These are phyloP conservation scores for Nothopassalora personata DNA, from an alignment of 2,329 filamentous ascomycete species.

Conservation along the genomic window DNA sequence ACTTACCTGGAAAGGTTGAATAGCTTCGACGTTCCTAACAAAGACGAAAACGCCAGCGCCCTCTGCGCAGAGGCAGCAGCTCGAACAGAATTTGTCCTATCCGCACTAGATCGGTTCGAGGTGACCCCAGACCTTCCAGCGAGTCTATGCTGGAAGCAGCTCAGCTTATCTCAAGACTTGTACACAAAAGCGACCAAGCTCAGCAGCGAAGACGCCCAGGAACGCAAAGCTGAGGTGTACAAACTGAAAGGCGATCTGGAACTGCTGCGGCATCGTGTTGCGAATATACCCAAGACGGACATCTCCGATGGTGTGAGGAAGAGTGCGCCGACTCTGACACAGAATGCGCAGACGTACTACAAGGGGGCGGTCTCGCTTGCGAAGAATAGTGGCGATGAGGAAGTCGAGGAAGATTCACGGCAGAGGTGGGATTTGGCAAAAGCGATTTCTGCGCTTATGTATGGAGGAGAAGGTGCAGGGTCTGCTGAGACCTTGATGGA, in stretches of 20 bases:
- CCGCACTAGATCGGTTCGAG: conserved; percentile 24
- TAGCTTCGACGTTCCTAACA: conserved; percentile 31
- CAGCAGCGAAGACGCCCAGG: conserved; percentile 38
- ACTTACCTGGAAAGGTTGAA: conserved; percentile 48
- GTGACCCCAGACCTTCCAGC: conserved; percentile 18
- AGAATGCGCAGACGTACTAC: conserved; percentile 56
- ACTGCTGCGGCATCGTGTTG: conserved; percentile 49
- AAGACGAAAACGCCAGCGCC: conserved; percentile 52
- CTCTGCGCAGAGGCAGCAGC: conserved; percentile 35
- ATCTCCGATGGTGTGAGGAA: conserved; percentile 40
- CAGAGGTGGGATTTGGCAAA: conserved; percentile 34
- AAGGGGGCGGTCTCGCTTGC: conserved; percentile 43
- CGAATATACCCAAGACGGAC: conserved; percentile 29
- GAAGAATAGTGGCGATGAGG: conserved; percentile 21
- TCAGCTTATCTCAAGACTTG: conserved; percentile 47
- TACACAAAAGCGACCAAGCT: conserved; percentile 50
- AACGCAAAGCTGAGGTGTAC: conserved; percentile 46
- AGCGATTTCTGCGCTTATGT: conserved; percentile 35
- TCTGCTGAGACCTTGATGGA: conserved; percentile 37
- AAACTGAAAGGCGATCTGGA: conserved; percentile 52
- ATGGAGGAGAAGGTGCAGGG: conserved; percentile 34
- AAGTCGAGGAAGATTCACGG: conserved; percentile 40
- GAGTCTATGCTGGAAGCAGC: conserved; percentile 46
- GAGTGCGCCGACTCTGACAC: conserved; percentile 45
- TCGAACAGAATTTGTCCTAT: conserved; percentile 27